Conservation (phyloP, 495 filamentous ascomycete species). For the Podospora australis region DNA sequence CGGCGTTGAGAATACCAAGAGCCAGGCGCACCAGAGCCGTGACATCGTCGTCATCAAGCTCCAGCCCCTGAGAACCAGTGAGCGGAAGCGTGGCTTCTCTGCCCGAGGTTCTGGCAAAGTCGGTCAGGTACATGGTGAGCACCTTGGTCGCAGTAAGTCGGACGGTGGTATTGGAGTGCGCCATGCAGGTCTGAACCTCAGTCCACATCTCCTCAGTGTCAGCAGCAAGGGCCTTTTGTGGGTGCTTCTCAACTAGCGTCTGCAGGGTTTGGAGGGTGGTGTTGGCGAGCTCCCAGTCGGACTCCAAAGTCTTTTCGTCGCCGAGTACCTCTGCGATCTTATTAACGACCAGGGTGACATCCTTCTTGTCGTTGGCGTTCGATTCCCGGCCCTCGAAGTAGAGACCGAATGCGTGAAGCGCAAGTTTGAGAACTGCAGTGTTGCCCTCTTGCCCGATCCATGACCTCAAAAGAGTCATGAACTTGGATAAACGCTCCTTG, state of each 20-base stretch:
- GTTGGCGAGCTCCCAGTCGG: slow-evolving; percentile 74
- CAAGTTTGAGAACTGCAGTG: slow-evolving; percentile 58
- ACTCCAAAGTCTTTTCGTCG: slow-evolving; percentile 38
- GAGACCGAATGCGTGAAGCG: slow-evolving; percentile 71
- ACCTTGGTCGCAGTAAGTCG: slow-evolving; percentile 71
- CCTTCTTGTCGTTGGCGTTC: slow-evolving; percentile 52
- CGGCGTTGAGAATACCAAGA: slow-evolving; percentile 59
- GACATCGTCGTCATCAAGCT: slow-evolving; percentile 58
- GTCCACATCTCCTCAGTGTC: slow-evolving; percentile 58
- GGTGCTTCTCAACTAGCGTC: slow-evolving; percentile 61
- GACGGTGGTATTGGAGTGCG: slow-evolving; percentile 66
- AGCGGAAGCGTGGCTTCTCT: slow-evolving; percentile 52
- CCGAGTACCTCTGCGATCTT: slow-evolving; percentile 45
- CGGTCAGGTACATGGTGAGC: slow-evolving; percentile 67
- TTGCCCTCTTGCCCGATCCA: slow-evolving; percentile 74
- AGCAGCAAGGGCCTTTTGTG: slow-evolving; percentile 52
- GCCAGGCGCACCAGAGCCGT: slow-evolving; percentile 56
- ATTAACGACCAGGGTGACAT: slow-evolving; percentile 40
- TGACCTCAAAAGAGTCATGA: slow-evolving; percentile 59
- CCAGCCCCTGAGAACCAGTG: slow-evolving; percentile 62
- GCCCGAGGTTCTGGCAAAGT: slow-evolving; percentile 61
- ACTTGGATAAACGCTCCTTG: slow-evolving; percentile 59
- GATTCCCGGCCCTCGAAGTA: slow-evolving; percentile 67
- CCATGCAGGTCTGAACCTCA: slow-evolving; percentile 56
- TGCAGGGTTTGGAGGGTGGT: slow-evolving; percentile 61